These are phyloP conservation scores for Omphalotus guepiniiformis DNA, from an alignment of 768 basidiomycete species.

Conservation along the genomic window DNA sequence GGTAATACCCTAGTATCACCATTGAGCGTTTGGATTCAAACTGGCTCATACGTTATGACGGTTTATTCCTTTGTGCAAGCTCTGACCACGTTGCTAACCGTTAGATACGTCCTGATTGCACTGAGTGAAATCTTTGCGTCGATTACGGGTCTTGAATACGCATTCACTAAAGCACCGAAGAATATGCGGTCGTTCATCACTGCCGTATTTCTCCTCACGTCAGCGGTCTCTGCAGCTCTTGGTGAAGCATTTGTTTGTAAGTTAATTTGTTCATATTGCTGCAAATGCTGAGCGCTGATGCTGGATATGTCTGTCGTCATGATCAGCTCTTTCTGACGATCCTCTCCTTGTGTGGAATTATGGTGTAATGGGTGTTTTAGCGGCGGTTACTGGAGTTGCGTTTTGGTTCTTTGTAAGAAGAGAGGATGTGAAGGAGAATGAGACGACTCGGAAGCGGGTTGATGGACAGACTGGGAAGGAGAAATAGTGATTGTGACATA, in stretches of 20 bases:
- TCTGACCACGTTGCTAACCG: background rate
- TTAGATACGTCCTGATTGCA: background rate
- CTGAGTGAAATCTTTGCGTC: background rate
- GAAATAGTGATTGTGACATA: no score
- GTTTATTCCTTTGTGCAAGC: background rate
- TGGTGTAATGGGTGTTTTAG: conserved; percentile 38
- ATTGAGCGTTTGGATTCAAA: background rate
- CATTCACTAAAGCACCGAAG: conserved; percentile 68
- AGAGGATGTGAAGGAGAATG: background rate
- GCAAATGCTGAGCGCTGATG: background rate
- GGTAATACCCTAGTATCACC: background rate
- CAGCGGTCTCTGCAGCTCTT: conserved; percentile 55
- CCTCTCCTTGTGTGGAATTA: conserved; percentile 79
- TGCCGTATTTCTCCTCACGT: conserved; percentile 58
- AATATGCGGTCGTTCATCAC: conserved; percentile 88
- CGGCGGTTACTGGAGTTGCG: background rate
- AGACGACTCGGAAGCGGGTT: no score
- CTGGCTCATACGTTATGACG: background rate
- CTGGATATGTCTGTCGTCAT: background rate
- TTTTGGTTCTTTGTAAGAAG: background rate
- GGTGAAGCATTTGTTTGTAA: conserved; percentile 69
- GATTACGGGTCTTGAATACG: background rate
- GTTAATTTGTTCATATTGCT: conserved; percentile 22
- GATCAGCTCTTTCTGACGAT: conserved; percentile 57
- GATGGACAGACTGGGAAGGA: no score